These are phyloP conservation scores for Penicillium arizonense DNA, from an alignment of 495 filamentous ascomycete species.

Conservation along the genomic window DNA sequence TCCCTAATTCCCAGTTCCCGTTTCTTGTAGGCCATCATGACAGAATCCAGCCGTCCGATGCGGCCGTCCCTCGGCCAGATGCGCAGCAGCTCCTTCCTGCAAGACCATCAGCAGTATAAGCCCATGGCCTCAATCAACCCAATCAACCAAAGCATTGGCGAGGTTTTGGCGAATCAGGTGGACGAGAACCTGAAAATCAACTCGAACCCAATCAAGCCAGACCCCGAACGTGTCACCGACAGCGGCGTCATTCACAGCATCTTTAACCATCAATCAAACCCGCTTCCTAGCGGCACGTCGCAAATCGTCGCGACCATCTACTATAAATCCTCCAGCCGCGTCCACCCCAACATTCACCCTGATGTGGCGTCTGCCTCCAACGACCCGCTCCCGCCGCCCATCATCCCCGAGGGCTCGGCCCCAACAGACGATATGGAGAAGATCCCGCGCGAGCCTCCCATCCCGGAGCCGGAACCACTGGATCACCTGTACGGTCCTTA, in stretches of 20 bases:
- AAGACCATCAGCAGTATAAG: slow-evolving; percentile 74
- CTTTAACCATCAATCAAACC: slow-evolving; percentile 38
- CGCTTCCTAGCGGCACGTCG: slow-evolving; percentile 36
- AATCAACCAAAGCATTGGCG: slow-evolving; percentile 40
- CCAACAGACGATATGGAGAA: slow-evolving; percentile 66
- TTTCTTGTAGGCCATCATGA: slow-evolving; percentile 24
- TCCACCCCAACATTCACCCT: slow-evolving; percentile 45
- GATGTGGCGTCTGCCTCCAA: slow-evolving; percentile 30
- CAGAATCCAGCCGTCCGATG: slow-evolving; percentile 28
- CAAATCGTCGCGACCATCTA: slow-evolving; percentile 47
- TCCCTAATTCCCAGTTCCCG: background rate
- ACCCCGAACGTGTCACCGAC: slow-evolving; percentile 43
- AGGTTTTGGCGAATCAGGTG: slow-evolving; percentile 35
- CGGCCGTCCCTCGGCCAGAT: slow-evolving; percentile 48
- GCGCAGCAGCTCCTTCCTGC: slow-evolving; percentile 67
- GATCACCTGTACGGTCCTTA: slow-evolving; percentile 76
- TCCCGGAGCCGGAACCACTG: slow-evolving; percentile 61
- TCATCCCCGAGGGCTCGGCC: slow-evolving; percentile 49
- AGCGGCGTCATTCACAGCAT: slow-evolving; percentile 46
- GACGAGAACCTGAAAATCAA: slow-evolving; percentile 27
- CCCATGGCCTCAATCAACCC: slow-evolving; percentile 42
- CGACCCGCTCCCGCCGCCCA: slow-evolving; percentile 37
- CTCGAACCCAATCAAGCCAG: slow-evolving; percentile 43
- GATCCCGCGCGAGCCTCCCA: slow-evolving; percentile 69
- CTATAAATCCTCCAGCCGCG: slow-evolving; percentile 44